phyloP scores from a whole-genome alignment of 2,329 filamentous ascomycete species.

The Fusarium sp. region DNA sequence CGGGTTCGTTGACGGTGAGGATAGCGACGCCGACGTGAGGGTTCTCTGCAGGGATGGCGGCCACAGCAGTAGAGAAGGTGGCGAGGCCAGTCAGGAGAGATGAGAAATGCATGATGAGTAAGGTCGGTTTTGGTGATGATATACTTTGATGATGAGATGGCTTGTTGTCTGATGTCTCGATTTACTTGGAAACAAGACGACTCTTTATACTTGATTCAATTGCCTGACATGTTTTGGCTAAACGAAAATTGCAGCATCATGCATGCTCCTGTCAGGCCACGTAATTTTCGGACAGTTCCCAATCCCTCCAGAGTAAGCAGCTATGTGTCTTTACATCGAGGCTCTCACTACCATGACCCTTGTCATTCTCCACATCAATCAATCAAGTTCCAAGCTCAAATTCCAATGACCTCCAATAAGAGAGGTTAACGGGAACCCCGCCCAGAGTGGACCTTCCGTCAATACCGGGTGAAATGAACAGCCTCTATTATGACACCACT shows the following conservation, averaged over 20 bases:
- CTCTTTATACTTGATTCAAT: background rate
- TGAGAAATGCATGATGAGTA: conserved; percentile 10
- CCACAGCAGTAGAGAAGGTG: background rate
- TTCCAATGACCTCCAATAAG: no score
- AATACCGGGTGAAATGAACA: background rate
- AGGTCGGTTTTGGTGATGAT: background rate
- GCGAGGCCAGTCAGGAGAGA: background rate
- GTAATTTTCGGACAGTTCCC: background rate
- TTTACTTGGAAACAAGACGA: no score
- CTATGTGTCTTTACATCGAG: background rate
- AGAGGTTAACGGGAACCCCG: background rate
- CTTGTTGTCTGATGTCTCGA: background rate
- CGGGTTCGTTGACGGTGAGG: conserved; percentile 21
- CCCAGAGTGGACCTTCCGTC: rapidly evolving
- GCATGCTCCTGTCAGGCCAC: background rate
- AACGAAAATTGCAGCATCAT: background rate
- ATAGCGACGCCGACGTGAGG: conserved; percentile 1
- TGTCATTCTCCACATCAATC: background rate
- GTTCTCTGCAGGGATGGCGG: background rate
- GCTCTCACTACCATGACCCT: no score
- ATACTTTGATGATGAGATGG: background rate
- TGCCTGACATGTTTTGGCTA: background rate
- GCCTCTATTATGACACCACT: background rate
- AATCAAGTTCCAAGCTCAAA: background rate
- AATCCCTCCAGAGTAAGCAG: background rate